A percentile compares a stretch with the other conserved stretches of the same genome.
Conservation (phyloP, 2,329 filamentous ascomycete species). For the Fusarium odoratissimum region DNA sequence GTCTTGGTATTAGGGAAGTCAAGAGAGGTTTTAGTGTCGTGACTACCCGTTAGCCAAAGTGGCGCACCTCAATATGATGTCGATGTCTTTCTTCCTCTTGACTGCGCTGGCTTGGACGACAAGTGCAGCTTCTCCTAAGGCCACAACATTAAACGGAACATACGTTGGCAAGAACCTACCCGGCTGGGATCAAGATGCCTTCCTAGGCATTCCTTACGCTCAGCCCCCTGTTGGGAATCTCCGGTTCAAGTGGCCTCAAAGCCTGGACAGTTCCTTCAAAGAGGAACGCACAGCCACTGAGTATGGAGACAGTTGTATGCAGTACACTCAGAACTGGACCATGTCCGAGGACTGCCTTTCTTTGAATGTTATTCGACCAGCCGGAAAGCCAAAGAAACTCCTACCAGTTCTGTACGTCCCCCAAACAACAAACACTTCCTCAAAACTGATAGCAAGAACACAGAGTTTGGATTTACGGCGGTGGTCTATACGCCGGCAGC, state of each 20-base stretch:
- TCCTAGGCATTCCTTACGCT: conserved; percentile 55
- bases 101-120: not conserved
- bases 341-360: conserved; percentile 63
- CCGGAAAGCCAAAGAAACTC: conserved; percentile 46
- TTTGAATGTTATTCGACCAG: conserved; percentile 56
- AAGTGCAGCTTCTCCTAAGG: conserved; percentile 23
- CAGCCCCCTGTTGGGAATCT: conserved; percentile 52
- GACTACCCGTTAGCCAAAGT: not conserved
- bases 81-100: not conserved
- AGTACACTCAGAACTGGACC: conserved; percentile 56
- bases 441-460: not conserved
- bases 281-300: conserved; percentile 53
- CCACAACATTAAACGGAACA: conserved; percentile 41
- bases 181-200: conserved; percentile 52
- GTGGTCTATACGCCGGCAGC: conserved; percentile 64
- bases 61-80: not conserved
- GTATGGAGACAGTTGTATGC: conserved; percentile 60
- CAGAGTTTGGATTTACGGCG: conserved; percentile 68
- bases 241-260: conserved; percentile 52
- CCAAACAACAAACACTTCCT: rapidly evolving
- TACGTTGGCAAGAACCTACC: conserved; percentile 48
- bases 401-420: conserved; percentile 51
- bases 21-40: not conserved
- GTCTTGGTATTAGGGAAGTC: not conserved
- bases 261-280: conserved; percentile 48